Evolutionary conservation across 2,329 filamentous ascomycete genomes (phyloP), one percentile per base, ranked within the genome.

Genomic region (Xylaria hypoxylon): DNA sequence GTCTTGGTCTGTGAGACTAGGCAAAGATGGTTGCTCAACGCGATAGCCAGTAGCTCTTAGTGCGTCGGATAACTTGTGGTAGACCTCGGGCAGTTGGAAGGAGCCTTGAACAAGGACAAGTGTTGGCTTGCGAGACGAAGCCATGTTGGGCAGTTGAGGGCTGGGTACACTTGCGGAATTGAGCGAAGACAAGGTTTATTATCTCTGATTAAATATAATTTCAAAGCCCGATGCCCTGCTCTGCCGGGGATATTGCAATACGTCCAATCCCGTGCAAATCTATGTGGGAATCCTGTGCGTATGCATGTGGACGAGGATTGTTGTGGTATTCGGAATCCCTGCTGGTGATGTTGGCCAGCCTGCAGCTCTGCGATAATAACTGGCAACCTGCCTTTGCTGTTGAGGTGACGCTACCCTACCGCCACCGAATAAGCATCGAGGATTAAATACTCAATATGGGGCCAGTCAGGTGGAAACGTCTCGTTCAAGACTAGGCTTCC

Each of bases 31-130:
- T 2, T 69, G 67, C 17, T 63, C 10, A 53, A 69, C 65, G 17
- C 38, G 53, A 58, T 66, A 69, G 7, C 59, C 57, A 1, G 17
- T 17, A 15, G 62, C 59, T 33, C 24, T 48, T n/a, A 71, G 65
- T 26, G 68, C 56, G 10, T 33, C 22, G 13, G 35, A 45, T 11
- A 71, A 53, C 38, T 70, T 71, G 5, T 62, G 19, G 53, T 68
- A 71, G 24, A 65, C 67, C 17, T 71, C 67, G 26, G 65, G 69
- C 5, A 71, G 47, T 59, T 71, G 62, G 51, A 68, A 71, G 19
- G 69, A 67, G n/a, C 67, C 69, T 26, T 71, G 67, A 2, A 71
- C 50, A 4, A 69, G 22, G 40, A 69, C 17, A 38, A 69, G 60
- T 6, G 62, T 59, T 11, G 67, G 69, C 51, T 67, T 63, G 44